A percentile compares a stretch with the other conserved stretches of the same genome.
Evolutionary conservation across 176 grass and related monocot genomes (phyloP).

Genomic region (Panicum miliaceum): DNA sequence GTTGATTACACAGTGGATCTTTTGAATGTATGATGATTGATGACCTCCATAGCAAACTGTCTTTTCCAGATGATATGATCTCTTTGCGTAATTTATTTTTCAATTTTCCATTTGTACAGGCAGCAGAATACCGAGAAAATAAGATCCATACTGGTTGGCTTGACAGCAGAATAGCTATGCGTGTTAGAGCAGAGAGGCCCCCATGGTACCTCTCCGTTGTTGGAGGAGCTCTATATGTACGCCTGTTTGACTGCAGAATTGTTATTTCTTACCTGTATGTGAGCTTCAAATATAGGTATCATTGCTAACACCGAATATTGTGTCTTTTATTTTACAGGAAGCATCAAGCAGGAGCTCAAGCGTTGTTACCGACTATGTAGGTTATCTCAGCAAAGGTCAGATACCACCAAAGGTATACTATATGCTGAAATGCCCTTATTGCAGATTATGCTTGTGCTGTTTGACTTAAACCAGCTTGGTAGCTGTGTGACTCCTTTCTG

Average conservation of each 20-base stretch:
- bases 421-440: conserved; percentile 49
- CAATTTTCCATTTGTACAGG: conserved; percentile 57
- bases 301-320: conserved; percentile 25
- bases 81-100: conserved; percentile 13
- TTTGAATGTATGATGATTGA: conserved; percentile 87
- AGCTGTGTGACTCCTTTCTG: conserved; percentile 43
- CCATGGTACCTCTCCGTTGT: conserved; percentile 99
- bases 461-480: conserved; percentile 18
- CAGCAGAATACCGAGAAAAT: conserved; percentile 86
- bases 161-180: conserved; percentile 99
- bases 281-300: conserved; percentile 6
- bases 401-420: conserved; percentile 90
- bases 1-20: conserved; percentile 99
- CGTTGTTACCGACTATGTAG: conserved; percentile 84
- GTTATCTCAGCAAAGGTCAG: conserved; percentile 99
- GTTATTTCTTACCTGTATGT: conserved; percentile 35
- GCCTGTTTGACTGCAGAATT: conserved; percentile 33
- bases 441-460: conserved; percentile 20
- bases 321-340: conserved; percentile 74
- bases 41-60: conserved; percentile 27
- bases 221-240: conserved; percentile 94
- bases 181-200: conserved; percentile 97
- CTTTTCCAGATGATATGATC: conserved; percentile 24
- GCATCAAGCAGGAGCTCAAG: conserved; percentile 88
- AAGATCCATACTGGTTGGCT: conserved; percentile 99